Evolutionary conservation across 2,329 filamentous ascomycete genomes (phyloP).

Genomic region (Pestalotiopsis sp.): DNA sequence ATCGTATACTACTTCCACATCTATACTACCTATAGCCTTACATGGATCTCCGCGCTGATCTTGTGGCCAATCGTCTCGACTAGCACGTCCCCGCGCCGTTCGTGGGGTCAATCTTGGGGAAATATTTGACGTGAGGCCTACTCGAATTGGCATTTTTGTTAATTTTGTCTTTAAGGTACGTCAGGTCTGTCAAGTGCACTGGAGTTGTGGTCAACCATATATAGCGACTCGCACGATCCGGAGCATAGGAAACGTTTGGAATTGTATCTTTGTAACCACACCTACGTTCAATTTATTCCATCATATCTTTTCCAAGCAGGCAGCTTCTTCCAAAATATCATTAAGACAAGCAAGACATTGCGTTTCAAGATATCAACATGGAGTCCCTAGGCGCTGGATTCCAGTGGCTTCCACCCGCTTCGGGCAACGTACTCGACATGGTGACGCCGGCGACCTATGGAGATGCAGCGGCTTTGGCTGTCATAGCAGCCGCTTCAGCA

Average conservation of each 20-base stretch:
- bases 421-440: not conserved
- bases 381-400: not conserved
- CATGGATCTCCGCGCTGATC: not conserved
- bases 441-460: constrained; percentile 1
- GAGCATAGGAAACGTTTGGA: not conserved
- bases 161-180: not conserved
- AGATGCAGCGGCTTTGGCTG: constrained; percentile 16
- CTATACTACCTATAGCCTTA: not conserved
- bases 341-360: not conserved
- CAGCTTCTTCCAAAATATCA: not conserved
- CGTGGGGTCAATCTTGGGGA: not conserved
- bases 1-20: too few relatives aligned
- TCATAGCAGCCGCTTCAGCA: constrained; percentile 31
- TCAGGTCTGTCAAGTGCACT: not conserved
- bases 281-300: not conserved
- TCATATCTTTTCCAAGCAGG: not conserved
- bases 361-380: not conserved
- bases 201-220: not conserved
- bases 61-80: not conserved
- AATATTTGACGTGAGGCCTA: not conserved
- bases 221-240: not conserved
- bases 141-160: not conserved
- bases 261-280: not conserved
- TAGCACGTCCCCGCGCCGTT: not conserved
- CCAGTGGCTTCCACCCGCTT: not conserved